Conservation (phyloP, 306 rosid genomes). For the Abrus pulchellus region DNA sequence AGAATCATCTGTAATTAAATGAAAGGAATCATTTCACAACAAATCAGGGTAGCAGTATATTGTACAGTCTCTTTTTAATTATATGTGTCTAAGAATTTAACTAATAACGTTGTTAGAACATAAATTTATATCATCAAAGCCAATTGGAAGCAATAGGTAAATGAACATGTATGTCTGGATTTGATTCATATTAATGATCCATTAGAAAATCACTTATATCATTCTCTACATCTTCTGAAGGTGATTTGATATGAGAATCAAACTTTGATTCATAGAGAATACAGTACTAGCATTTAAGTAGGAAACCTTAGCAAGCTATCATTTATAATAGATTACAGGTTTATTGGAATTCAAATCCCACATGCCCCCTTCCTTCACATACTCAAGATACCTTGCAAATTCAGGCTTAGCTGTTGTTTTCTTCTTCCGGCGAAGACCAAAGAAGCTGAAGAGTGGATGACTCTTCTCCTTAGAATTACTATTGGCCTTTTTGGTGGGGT, state of each 20-base stretch:
- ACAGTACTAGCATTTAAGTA: background rate
- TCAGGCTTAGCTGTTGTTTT: constrained; percentile 72
- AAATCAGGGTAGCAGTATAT: too few relatives aligned
- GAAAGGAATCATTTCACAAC: too few relatives aligned
- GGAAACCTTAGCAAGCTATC: constrained; percentile 36
- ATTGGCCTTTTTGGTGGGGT: constrained; percentile 56
- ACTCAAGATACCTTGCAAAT: constrained; percentile 65
- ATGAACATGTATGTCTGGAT: constrained; percentile 10
- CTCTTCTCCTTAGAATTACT: constrained; percentile 46
- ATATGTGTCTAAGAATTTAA: background rate
- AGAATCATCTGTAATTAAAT: background rate
- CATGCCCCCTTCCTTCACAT: constrained; percentile 77
- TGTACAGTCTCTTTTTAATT: background rate
- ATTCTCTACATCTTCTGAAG: constrained; percentile 28
- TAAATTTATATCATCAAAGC: background rate
- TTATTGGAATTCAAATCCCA: constrained; percentile 63
- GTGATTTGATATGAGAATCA: constrained; percentile 25
- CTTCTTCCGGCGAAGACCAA: constrained; percentile 59
- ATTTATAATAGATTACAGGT: constrained; percentile 69
- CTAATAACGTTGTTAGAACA: background rate
- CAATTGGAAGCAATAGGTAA: constrained; percentile 7
- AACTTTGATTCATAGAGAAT: constrained; percentile 13
- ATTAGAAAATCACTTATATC: background rate
- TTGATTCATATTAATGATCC: constrained; percentile 22
- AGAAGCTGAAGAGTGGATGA: constrained; percentile 63